These are phyloP conservation scores for Alternaria burnsii DNA, from an alignment of 2,329 filamentous ascomycete genomes.

Conservation along the genomic window DNA sequence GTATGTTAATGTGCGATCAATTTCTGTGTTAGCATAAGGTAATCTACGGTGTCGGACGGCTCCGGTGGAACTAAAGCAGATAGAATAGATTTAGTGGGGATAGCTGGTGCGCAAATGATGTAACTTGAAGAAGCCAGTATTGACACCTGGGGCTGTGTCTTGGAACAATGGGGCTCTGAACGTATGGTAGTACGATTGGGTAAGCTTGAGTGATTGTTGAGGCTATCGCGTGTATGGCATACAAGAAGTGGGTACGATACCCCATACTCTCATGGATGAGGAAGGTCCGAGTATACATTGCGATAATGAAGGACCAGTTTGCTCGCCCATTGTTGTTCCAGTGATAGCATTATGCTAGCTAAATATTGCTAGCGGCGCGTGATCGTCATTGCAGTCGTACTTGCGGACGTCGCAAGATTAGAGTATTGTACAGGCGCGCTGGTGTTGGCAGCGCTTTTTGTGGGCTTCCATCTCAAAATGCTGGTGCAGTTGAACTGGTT, in stretches of 20 bases:
- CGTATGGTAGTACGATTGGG: background rate
- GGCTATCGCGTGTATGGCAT: constrained; percentile 9
- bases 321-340: constrained; percentile 22
- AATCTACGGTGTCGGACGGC: constrained; percentile 7
- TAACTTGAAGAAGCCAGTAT: background rate
- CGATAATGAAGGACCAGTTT: constrained; percentile 18
- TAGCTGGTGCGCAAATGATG: constrained; percentile 5
- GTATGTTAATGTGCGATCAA: constrained; percentile 3
- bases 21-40: constrained; percentile 3
- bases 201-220: constrained; percentile 7
- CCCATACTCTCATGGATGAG: constrained; percentile 21
- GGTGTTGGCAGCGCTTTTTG: constrained; percentile 7
- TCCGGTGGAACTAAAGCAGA: constrained; percentile 11
- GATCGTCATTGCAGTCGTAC: constrained; percentile 29
- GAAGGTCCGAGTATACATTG: constrained; percentile 26
- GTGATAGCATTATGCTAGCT: constrained; percentile 25
- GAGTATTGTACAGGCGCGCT: constrained; percentile 32
- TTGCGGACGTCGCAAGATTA: constrained; percentile 27
- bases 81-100: constrained; percentile 12
- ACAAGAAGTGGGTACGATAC: constrained; percentile 19
- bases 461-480: background rate
- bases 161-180: constrained; percentile 1
- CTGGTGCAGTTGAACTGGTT: constrained; percentile 4
- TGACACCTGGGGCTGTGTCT: background rate
- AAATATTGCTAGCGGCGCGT: constrained; percentile 22